Evolutionary conservation across 1,284 basidiomycete genomes (phyloP).

Genomic region (Sanghuangporus sanghuang): DNA sequence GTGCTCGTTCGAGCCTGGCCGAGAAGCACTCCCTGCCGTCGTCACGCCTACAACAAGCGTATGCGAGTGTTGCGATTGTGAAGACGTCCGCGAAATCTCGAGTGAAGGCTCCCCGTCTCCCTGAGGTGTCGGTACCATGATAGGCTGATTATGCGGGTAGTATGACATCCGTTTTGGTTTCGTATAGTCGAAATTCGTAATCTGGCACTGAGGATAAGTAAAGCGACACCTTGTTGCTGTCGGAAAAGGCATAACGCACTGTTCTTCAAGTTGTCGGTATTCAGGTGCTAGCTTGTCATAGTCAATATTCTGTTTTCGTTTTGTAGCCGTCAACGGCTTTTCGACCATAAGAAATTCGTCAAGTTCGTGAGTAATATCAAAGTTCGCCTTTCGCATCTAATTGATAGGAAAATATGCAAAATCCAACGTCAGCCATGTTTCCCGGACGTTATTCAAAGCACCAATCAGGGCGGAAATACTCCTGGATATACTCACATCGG

Average conservation of each 20-base stretch:
- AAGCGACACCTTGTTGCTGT: background rate
- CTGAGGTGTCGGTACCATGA: constrained; percentile 34
- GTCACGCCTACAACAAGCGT: constrained; percentile 5
- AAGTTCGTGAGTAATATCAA: constrained; percentile 94
- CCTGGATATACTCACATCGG: constrained; percentile 61
- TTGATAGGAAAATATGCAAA: constrained; percentile 1
- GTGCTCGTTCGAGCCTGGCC: constrained; percentile 3
- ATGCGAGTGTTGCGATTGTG: constrained; percentile 9
- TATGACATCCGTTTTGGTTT: constrained; percentile 64
- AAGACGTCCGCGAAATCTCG: constrained; percentile 11
- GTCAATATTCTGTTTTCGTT: constrained; percentile 82
- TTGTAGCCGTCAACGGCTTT: constrained; percentile 91
- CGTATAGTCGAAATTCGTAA: constrained; percentile 73
- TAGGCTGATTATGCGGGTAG: constrained; percentile 73
- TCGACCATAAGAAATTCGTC: constrained; percentile 96
- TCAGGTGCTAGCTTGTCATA: constrained; percentile 85
- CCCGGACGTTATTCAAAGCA: background rate
- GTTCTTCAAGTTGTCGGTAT: constrained; percentile 88
- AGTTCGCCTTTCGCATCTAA: constrained; percentile 91
- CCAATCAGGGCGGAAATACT: too few relatives aligned
- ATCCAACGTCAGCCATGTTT: background rate
- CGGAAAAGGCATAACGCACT: constrained; percentile 46
- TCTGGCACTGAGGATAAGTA: constrained; percentile 31
- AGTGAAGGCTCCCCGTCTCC: constrained; percentile 11
- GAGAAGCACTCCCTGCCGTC: constrained; percentile 2